phyloP scores from a whole-genome alignment of 2,329 filamentous ascomycete species.

The Nemania sp. region DNA sequence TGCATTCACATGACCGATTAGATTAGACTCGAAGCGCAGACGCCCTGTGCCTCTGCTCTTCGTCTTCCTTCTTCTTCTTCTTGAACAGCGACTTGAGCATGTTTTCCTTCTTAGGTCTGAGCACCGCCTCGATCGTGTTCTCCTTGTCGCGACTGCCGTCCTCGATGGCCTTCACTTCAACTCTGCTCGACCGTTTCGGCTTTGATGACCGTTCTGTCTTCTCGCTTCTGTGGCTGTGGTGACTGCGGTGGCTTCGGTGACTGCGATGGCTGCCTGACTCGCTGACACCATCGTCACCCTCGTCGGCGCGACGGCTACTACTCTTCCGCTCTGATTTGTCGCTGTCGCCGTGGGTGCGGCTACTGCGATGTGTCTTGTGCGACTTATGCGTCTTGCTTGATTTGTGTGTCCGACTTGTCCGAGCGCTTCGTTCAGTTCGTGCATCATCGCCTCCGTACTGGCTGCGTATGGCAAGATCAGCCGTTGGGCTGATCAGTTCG shows the following conservation, averaged over 20 bases:
- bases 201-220: slow-evolving; percentile 40
- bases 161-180: slow-evolving; percentile 40
- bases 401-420: slow-evolving; percentile 37
- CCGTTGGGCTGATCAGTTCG: slow-evolving; percentile 61
- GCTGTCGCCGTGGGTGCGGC: slow-evolving; percentile 21
- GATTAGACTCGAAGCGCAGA: slow-evolving; percentile 13
- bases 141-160: slow-evolving; percentile 42
- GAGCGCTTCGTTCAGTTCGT: slow-evolving; percentile 36
- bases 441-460: slow-evolving; percentile 48
- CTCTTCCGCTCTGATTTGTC: slow-evolving; percentile 31
- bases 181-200: slow-evolving; percentile 37
- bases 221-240: slow-evolving; percentile 42
- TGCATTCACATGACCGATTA: too few relatives aligned
- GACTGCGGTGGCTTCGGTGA: slow-evolving; percentile 37
- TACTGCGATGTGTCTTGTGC: slow-evolving; percentile 35
- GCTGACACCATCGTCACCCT: slow-evolving; percentile 40
- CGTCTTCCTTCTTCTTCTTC: slow-evolving; percentile 52
- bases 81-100: slow-evolving; percentile 64
- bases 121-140: slow-evolving; percentile 43
- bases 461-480: slow-evolving; percentile 50
- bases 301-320: slow-evolving; percentile 34
- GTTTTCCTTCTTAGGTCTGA: slow-evolving; percentile 53
- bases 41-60: slow-evolving; percentile 23
- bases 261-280: slow-evolving; percentile 41
- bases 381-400: slow-evolving; percentile 37